These are phyloP conservation scores for Termitomyces sp. DNA, from an alignment of 768 basidiomycete species.

Conservation along the genomic window DNA sequence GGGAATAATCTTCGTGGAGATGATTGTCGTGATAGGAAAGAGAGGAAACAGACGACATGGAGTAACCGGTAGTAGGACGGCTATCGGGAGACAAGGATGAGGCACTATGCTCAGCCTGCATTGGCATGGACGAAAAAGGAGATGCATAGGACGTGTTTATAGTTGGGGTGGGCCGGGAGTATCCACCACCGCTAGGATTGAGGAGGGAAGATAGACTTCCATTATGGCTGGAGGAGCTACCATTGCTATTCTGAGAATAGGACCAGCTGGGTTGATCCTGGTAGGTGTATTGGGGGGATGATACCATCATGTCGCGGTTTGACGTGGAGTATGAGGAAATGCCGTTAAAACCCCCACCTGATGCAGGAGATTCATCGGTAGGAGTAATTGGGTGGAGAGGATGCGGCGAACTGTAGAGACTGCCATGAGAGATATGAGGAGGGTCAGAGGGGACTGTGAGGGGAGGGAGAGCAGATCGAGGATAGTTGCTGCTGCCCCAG, in stretches of 20 bases:
- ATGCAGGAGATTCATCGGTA: constrained; percentile 63
- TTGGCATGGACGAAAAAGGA: constrained; percentile 67
- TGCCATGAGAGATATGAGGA: constrained; percentile 53
- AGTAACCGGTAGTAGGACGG: constrained; percentile 83
- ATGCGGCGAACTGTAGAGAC: constrained; percentile 58
- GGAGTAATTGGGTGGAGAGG: constrained; percentile 66
- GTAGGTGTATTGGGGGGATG: constrained; percentile 63
- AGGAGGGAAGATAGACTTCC: constrained; percentile 75
- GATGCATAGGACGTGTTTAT: constrained; percentile 72
- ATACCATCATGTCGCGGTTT: constrained; percentile 38
- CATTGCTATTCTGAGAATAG: constrained; percentile 39
- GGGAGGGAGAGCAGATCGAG: constrained; percentile 70
- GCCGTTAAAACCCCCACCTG: constrained; percentile 35
- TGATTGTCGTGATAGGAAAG: constrained; percentile 63
- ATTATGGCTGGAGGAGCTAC: constrained; percentile 59
- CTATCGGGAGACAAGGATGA: constrained; percentile 82
- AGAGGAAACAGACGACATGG: constrained; percentile 79
- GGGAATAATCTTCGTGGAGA: constrained; percentile 61
- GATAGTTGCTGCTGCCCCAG: constrained; percentile 59
- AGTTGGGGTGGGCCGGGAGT: constrained; percentile 60
- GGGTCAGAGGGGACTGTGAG: constrained; percentile 81
- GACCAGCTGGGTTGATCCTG: constrained; percentile 57
- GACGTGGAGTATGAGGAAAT: constrained; percentile 42
- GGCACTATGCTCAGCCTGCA: constrained; percentile 64
- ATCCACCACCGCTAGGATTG: constrained; percentile 63